phyloP scores from a whole-genome alignment of 2,329 filamentous ascomycete genomes.

The Geosmithia morbida region DNA sequence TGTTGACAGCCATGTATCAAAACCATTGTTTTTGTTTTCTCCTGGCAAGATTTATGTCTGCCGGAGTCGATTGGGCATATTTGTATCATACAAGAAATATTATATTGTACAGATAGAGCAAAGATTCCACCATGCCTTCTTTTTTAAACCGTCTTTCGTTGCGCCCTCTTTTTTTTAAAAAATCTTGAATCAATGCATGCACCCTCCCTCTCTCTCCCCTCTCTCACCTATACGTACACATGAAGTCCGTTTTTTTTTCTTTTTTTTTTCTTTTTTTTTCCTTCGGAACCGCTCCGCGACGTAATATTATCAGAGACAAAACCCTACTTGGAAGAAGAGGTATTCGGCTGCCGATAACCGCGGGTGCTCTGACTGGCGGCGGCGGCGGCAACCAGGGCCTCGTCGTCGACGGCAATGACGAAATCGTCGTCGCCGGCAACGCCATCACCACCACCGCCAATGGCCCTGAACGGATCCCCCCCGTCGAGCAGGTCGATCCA shows the following conservation, averaged over 20 bases:
- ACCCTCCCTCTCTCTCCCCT: neutral
- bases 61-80: neutral
- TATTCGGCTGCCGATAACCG: conserved; percentile 34
- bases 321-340: neutral
- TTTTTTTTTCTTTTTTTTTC: too few relatives aligned
- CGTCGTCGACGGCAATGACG: neutral
- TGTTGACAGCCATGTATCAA: neutral
- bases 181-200: neutral
- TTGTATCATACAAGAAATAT: neutral
- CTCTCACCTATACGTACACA: too few relatives aligned
- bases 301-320: too few relatives aligned
- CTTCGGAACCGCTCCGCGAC: too few relatives aligned
- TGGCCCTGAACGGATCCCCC: conserved; percentile 48
- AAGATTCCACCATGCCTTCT: neutral
- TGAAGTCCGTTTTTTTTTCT: neutral
- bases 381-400: conserved; percentile 13
- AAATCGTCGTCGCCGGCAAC: conserved; percentile 22
- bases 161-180: neutral
- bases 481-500: conserved; percentile 62
- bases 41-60: neutral
- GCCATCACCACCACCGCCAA: neutral
- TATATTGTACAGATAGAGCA: neutral
- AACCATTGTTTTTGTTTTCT: neutral
- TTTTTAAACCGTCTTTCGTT: neutral
- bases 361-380: conserved; percentile 22